Percentiles rank a stretch among this genome's conserved stretches.
Conservation (phyloP, 805 yeast species). For the Metschnikowia sp. region DNA sequence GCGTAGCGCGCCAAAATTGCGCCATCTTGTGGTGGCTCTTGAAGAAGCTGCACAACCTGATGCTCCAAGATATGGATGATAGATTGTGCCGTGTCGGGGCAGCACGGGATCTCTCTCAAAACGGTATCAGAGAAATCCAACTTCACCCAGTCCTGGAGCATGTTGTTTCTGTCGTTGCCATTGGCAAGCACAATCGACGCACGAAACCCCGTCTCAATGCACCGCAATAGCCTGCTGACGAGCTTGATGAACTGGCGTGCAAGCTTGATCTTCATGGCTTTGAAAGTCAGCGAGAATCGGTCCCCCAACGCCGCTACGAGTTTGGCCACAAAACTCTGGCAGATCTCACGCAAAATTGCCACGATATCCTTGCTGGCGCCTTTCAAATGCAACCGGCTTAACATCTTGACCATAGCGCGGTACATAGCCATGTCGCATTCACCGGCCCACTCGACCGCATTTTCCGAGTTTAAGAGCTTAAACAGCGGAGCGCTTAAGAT, state of each 20-base stretch:
- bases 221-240: slow-evolving; percentile 52
- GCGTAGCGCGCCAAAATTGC: slow-evolving; percentile 24
- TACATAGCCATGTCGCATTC: slow-evolving; percentile 67
- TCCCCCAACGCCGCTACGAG: slow-evolving; percentile 34
- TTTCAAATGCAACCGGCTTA: slow-evolving; percentile 60
- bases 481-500: slow-evolving; percentile 62
- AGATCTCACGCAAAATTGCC: slow-evolving; percentile 51
- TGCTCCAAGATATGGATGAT: slow-evolving; percentile 32
- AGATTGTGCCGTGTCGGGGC: slow-evolving; percentile 26
- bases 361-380: slow-evolving; percentile 53
- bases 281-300: slow-evolving; percentile 49
- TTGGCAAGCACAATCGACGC: slow-evolving; percentile 47
- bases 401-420: slow-evolving; percentile 49
- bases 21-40: slow-evolving; percentile 4
- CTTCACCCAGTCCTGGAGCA: slow-evolving; percentile 58
- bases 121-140: slow-evolving; percentile 47
- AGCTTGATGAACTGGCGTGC: slow-evolving; percentile 54
- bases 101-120: slow-evolving; percentile 51
- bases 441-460: slow-evolving; percentile 58
- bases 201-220: slow-evolving; percentile 49
- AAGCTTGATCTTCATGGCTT: slow-evolving; percentile 48
- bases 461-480: slow-evolving; percentile 50
- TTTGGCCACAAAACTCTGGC: slow-evolving; percentile 46
- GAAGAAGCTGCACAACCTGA: slow-evolving; percentile 33
- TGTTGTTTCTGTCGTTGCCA: slow-evolving; percentile 41